Base-by-base conservation (phyloP, 2,329 filamentous ascomycete species). In the Aspergillus floridensis region DNA sequence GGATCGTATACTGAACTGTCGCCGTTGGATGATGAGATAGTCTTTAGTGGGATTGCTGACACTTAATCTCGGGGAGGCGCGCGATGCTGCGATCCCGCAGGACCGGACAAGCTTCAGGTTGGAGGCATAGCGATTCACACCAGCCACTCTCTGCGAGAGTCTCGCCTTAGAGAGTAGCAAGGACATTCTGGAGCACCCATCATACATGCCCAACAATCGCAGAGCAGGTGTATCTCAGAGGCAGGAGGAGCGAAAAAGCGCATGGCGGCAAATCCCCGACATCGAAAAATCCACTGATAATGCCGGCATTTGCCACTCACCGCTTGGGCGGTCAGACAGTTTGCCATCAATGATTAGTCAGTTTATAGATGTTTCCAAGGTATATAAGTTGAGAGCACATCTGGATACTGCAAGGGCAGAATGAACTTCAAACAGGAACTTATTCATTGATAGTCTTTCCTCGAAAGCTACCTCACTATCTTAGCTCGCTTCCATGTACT, bases 151-250 rank as follows among this genome's bases (percentile, higher is more conserved):
- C 19, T 56, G 59, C 10, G 59, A 49, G 21, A 56, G 47, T 55
- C 61, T 58, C 54, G 56, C 63, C 63, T 63, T 69, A 24, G 60
- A 60, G 53, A 68, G 53, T 57, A 65, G 65, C 64, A 71, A 59
- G 55, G 64, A 60, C 64, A 67, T 67, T 38, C 41, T 68, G 19
- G 41, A 61, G 22, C 56, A 53, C 53, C 58, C 60, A 57, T 59
- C 51, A 56, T 60, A 62, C 32, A 61, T 59, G 52, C 56, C 48
- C 50, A 48, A 29, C 56, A 41, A 46, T 48, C 49, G 49, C 8
- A 51, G 41, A 50, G 24, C 44, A 41, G 22, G 26, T 19, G 12
- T 19, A 22, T 19, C 19, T 48, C 3, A 44, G 38, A 21, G 53
- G 47, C n/a, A 47, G 53, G 29, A 57, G 38, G 11, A 44, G 24